Percentiles rank a stretch among this genome's conserved stretches.
phyloP scores from a whole-genome alignment of 1,284 basidiomycete species.

The Ceratobasidium theobromae region DNA sequence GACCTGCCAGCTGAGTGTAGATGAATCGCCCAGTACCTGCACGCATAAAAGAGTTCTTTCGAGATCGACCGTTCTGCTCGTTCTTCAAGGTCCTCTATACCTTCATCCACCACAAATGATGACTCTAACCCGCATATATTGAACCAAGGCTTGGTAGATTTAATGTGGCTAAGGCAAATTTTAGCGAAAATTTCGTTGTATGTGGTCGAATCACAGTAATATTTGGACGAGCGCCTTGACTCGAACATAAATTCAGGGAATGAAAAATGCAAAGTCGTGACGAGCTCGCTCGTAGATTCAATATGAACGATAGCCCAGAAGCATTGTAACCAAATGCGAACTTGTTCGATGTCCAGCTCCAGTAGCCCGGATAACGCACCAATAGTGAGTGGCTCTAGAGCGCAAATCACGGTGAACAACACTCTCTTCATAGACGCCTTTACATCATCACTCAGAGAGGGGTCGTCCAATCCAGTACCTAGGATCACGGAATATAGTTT shows the following conservation, averaged over 20 bases:
- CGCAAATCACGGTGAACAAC: slow-evolving; percentile 6
- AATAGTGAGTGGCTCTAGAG: not conserved
- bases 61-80: not conserved
- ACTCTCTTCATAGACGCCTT: not conserved
- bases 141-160: not conserved
- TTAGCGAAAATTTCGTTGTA: not conserved
- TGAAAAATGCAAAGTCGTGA: slow-evolving; percentile 14
- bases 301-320: not conserved
- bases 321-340: not conserved
- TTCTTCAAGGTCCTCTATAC: not conserved
- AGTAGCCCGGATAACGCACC: not conserved
- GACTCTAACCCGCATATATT: slow-evolving; percentile 17
- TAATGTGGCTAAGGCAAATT: slow-evolving; percentile 1
- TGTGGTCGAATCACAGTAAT: not conserved
- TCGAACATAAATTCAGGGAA: slow-evolving; percentile 21
- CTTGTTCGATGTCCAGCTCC: not conserved
- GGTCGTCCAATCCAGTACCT: not conserved
- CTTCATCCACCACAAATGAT: not conserved
- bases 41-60: not conserved
- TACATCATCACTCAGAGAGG: not conserved
- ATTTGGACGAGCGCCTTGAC: not conserved
- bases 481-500: not conserved
- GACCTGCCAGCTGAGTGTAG: not conserved
- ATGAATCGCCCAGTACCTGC: not conserved
- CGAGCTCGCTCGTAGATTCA: not conserved